Percentiles rank a stretch among this genome's conserved stretches.
Conservation (phyloP, 306 rosid species). For the Prunus mume region DNA sequence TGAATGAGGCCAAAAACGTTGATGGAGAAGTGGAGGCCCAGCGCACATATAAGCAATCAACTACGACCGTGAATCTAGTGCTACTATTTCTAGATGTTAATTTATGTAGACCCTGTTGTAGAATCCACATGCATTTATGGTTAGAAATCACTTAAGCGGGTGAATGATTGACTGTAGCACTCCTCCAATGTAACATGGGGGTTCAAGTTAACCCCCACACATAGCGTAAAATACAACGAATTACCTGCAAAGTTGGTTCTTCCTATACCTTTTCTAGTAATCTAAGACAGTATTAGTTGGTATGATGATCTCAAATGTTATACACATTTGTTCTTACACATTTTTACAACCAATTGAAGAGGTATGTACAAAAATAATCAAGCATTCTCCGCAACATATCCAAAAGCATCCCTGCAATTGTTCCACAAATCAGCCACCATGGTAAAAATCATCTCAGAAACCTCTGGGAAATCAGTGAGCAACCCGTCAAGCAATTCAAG, state of each 20-base stretch:
- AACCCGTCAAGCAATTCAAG: constrained; percentile 21
- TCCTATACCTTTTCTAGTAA: too few relatives aligned
- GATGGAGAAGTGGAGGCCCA: constrained; percentile 21
- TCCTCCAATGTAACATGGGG: background rate
- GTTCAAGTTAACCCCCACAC: background rate
- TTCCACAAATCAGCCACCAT: constrained; percentile 43
- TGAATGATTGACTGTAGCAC: background rate
- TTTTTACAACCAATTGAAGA: background rate
- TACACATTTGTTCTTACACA: background rate
- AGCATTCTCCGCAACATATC: constrained; percentile 41
- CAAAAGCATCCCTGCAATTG: constrained; percentile 45
- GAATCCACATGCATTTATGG: background rate
- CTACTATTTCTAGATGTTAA: too few relatives aligned
- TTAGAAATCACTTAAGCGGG: background rate
- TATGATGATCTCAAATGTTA: background rate
- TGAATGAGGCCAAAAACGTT: background rate
- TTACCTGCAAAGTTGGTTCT: too few relatives aligned
- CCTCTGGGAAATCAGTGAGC: constrained; percentile 24
- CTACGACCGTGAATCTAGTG: too few relatives aligned
- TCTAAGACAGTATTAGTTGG: too few relatives aligned
- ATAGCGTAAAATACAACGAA: too few relatives aligned
- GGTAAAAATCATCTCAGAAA: constrained; percentile 25
- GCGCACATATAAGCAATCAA: too few relatives aligned
- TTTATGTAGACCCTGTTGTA: too few relatives aligned
- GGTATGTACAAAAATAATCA: constrained; percentile 1